Evolutionary conservation across 768 basidiomycete species (phyloP), one percentile per base, ranked within the genome.

Genomic region (Calocybe gangraenosa): DNA sequence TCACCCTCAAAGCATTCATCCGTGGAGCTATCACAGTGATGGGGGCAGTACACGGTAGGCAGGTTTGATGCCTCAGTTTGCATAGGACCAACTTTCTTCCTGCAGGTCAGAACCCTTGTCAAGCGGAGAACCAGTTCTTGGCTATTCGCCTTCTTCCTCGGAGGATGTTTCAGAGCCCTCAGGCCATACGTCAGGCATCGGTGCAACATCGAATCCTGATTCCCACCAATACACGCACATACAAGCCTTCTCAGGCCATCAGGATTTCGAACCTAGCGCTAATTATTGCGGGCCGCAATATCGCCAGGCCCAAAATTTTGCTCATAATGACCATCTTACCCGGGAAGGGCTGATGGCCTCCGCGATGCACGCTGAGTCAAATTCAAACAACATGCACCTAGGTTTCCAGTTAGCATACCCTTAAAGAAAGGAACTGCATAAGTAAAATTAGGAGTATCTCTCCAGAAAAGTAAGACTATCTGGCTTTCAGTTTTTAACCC

Each of bases 1-100:
- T 23, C 42, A 31, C 21, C 50, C 51, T 17, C 43, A 52, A n/a
- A 50, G 56, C 31, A 30, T 54, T 41, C 41, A 52, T 33, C 46
- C 58, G 34, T 55, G 53, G 55, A 49, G 50, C 40, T 57, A 54
- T 44, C 50, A 53, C 7, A 58, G 58, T 18, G 57, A 58, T 18
- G 55, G 54, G 33, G 45, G 23, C 25, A 61, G 59, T 30, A 54
- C 59, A 14, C 50, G 58, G 60, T 63, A 45, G 47, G 50, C 14
- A 6, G 25, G 11, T 28, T 19, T 37, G 38, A 18, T 28, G 19
- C 7, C 17, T 38, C 23, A 15, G 21, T 23, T 21, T 23, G 7
- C 11, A 17, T 10, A 6, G 20, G 15, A 20, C 43, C 7, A 35
- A 40, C 1, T 37, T 34, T 37, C 30, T 40, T 19, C 6, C 34